Base-by-base conservation (phyloP, 352 stramenopile genomes). In the Phytophthora sansomeana region DNA sequence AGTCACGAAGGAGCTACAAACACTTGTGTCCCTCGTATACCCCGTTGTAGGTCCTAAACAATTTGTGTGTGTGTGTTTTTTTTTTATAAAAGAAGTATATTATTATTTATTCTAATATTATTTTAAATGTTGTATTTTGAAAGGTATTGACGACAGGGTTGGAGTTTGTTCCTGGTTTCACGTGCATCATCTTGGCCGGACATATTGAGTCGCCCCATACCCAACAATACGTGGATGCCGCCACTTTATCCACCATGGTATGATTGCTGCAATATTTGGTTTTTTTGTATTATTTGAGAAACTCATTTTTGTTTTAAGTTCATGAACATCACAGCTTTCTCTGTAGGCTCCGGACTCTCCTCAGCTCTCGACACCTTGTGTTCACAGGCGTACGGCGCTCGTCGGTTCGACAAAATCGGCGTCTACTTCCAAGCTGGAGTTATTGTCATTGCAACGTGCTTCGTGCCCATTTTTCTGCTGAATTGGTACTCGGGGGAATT, bases 311-410 rank as follows among this genome's bases (percentile, higher is more conserved):
- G 33, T 32, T 21, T 0, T 46, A n/a, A 81, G 81, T 87, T 90
- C 28, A 73, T 77, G 58, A 91, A 92, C 43, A 75, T 96, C 41
- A 77, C 85, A 17, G 75, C 75, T 13, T 72, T 86, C 55, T 78
- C 81, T 4, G 63, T 88, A 0, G 83, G 77, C 13, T 77, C 90
- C 36, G 82, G 82, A 0, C 65, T 93, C 4, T 74, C 81, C 10
- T 90, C 81, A n/a, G 87, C 83, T 14, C 69, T 95, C 48, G 87
- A 95, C 62, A 95, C 87, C 52, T 67, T 95, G 9, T 93, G 83
- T 44, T 79, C 77, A 4, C 77, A 92, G 49, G 84, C 83, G 36
- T 85, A 79, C 58, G 85, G 86, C 21, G 85, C 87, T 6, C 75
- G 75, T 30, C 76, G 80, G 10, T 65, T 65, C 24, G 67, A 81